phyloP scores from a whole-genome alignment of 2,329 filamentous ascomycete genomes.

The Passalora sequoiae region DNA sequence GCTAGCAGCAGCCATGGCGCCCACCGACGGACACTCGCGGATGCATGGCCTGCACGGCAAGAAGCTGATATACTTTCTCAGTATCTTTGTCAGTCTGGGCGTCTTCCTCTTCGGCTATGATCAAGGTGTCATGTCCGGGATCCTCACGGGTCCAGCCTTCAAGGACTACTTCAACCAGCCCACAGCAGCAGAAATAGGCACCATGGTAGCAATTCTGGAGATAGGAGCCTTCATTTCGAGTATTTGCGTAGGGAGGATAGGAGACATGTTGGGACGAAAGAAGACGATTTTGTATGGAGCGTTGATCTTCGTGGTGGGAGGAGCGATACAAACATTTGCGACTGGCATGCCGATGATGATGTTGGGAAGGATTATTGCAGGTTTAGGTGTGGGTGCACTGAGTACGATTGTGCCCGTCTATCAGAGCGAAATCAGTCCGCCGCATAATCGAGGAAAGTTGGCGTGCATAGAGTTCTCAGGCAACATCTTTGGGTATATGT shows the following conservation, averaged over 20 bases:
- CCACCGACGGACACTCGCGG: conserved; percentile 61
- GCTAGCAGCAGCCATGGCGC: conserved; percentile 79
- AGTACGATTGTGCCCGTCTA: conserved; percentile 52
- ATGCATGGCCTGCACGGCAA: conserved; percentile 93
- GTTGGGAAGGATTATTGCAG: conserved; percentile 47
- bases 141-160: conserved; percentile 72
- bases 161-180: conserved; percentile 90
- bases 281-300: conserved; percentile 92
- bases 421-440: conserved; percentile 65
- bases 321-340: conserved; percentile 76
- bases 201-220: conserved; percentile 96
- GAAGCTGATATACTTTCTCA: conserved; percentile 70
- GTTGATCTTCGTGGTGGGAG: conserved; percentile 77
- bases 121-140: conserved; percentile 78
- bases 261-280: conserved; percentile 84
- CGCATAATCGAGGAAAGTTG: conserved; percentile 90
- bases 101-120: conserved; percentile 89
- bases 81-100: conserved; percentile 50
- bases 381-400: conserved; percentile 48
- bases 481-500: conserved; percentile 92
- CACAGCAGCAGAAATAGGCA: conserved; percentile 79
- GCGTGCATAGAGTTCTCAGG: conserved; percentile 98
- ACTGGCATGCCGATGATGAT: conserved; percentile 84
- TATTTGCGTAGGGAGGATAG: conserved; percentile 76
- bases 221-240: conserved; percentile 89